Evolutionary conservation across 2,329 filamentous ascomycete species (phyloP).

Genomic region (Chrysoporthe cubensis): DNA sequence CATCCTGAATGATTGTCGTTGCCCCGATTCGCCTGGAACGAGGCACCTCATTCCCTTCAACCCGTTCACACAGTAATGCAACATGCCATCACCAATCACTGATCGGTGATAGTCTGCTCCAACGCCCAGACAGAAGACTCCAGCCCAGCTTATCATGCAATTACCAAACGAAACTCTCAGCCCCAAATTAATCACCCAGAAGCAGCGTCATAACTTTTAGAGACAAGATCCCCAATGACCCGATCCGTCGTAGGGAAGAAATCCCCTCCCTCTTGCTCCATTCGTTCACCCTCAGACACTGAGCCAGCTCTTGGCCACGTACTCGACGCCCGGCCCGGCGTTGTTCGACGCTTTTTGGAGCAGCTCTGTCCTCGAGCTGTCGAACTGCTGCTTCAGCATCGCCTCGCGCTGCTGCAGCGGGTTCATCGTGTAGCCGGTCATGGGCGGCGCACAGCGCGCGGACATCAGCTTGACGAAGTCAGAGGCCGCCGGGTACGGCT

Average conservation of each 20-base stretch:
- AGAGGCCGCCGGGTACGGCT: slow-evolving; percentile 46
- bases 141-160: not conserved
- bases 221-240: not conserved
- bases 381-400: slow-evolving; percentile 50
- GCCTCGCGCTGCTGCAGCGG: slow-evolving; percentile 54
- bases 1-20: not conserved
- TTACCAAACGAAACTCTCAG: not conserved
- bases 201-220: too few relatives aligned
- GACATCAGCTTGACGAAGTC: slow-evolving; percentile 53
- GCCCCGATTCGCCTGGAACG: slow-evolving; percentile 25
- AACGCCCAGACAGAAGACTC: slow-evolving; percentile 10
- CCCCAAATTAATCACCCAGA: too few relatives aligned
- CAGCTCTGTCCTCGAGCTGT: slow-evolving; percentile 48
- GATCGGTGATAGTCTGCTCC: not conserved
- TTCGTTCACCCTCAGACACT: slow-evolving; percentile 31
- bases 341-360: slow-evolving; percentile 45
- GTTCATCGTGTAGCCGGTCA: slow-evolving; percentile 43
- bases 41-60: slow-evolving; percentile 8
- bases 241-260: not conserved
- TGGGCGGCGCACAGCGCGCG: slow-evolving; percentile 41
- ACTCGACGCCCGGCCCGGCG: slow-evolving; percentile 42
- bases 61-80: not conserved
- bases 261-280: not conserved
- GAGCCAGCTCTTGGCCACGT: slow-evolving; percentile 45
- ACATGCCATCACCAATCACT: not conserved